Percentiles rank a stretch among this genome's conserved stretches.
These are phyloP conservation scores for Gossypioides kirkii DNA, from an alignment of 345 rosid genomes.

Conservation along the genomic window DNA sequence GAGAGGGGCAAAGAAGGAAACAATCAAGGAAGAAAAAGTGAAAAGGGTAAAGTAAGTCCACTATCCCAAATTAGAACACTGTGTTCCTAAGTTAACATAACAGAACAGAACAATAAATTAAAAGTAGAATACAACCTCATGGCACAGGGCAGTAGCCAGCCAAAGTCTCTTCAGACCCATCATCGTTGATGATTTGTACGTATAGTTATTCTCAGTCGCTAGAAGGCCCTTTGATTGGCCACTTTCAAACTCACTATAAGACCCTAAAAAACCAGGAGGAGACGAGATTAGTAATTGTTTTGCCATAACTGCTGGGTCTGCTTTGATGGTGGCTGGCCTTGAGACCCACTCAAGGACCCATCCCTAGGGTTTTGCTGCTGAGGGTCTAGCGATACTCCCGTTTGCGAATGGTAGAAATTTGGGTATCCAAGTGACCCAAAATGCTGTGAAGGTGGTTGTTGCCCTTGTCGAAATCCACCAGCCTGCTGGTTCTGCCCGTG, in stretches of 20 bases:
- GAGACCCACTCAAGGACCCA: conserved; percentile 49
- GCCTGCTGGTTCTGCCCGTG: conserved; percentile 91
- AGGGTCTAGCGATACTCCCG: conserved; percentile 72
- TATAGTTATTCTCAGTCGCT: conserved; percentile 16
- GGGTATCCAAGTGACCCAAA: conserved; percentile 77
- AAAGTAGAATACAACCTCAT: conserved; percentile 45
- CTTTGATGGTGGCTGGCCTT: conserved; percentile 75
- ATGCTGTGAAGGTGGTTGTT: conserved; percentile 87
- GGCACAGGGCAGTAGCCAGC: conserved; percentile 46
- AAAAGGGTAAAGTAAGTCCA: conserved; percentile 8
- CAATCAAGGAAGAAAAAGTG: neutral
- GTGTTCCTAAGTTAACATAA: conserved; percentile 46
- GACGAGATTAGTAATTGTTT: conserved; percentile 66
- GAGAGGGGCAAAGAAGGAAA: neutral
- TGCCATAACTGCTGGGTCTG: conserved; percentile 94
- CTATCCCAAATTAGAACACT: conserved; percentile 52
- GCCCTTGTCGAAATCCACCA: conserved; percentile 72
- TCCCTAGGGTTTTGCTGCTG: conserved; percentile 95
- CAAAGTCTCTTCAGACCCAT: conserved; percentile 29
- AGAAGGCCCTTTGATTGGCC: conserved; percentile 32
- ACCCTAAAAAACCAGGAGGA: conserved; percentile 55
- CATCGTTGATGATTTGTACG: neutral
- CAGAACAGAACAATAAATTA: conserved; percentile 23
- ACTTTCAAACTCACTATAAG: conserved; percentile 35
- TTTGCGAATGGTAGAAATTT: conserved; percentile 72